These are phyloP conservation scores for Corylus heterophylla DNA, from an alignment of 306 rosid species.

Conservation along the genomic window DNA sequence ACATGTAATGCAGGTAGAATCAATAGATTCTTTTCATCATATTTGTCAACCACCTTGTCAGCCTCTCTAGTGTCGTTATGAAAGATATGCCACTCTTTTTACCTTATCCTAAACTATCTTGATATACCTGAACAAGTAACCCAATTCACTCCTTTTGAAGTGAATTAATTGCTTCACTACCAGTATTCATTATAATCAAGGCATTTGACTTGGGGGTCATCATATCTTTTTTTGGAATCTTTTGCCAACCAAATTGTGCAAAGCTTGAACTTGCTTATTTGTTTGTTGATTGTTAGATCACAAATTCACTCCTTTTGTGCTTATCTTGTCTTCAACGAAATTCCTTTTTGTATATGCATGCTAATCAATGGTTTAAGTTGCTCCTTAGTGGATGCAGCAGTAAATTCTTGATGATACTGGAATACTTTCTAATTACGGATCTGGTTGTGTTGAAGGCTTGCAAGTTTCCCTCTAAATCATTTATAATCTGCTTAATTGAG, in stretches of 20 bases:
- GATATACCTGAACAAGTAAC: background rate
- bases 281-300: too few species aligned
- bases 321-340: too few species aligned
- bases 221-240: background rate
- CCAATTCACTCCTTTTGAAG: background rate
- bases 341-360: too few species aligned
- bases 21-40: background rate
- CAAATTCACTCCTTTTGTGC: too few species aligned
- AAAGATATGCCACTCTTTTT: background rate
- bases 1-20: background rate
- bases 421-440: too few species aligned
- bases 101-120: background rate
- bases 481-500: background rate
- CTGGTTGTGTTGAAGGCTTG: background rate
- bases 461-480: background rate
- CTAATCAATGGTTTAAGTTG: too few species aligned
- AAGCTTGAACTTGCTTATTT: too few species aligned
- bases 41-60: background rate
- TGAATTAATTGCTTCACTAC: background rate
- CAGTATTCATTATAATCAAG: background rate
- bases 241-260: too few species aligned
- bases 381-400: too few species aligned
- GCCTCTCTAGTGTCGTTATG: background rate
- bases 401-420: too few species aligned
- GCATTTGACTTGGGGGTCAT: background rate